Evolutionary conservation across 2,329 filamentous ascomycete species (phyloP).

Genomic region (Apiospora aurea): DNA sequence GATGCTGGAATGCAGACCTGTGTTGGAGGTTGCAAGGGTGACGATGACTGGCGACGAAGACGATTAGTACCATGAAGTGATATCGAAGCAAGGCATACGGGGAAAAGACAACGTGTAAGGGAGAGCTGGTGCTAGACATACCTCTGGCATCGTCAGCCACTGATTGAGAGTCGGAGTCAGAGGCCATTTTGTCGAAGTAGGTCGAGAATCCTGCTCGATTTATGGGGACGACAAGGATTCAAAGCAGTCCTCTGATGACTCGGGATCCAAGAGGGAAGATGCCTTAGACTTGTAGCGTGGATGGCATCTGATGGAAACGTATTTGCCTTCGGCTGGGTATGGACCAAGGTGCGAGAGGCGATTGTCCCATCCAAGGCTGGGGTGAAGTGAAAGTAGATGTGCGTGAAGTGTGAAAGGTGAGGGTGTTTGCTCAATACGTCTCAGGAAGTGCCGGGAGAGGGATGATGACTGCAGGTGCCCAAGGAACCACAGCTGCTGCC

Average conservation of each 20-base stretch:
- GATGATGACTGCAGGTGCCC: not conserved
- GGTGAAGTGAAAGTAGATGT: not conserved
- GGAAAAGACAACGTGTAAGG: not conserved
- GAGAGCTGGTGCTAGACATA: not conserved
- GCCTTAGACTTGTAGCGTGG: not conserved
- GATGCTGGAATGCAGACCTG: not conserved
- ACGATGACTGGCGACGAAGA: not conserved
- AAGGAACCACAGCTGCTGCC: not conserved
- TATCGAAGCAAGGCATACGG: not conserved
- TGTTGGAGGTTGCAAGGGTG: not conserved
- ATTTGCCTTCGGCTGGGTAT: not conserved
- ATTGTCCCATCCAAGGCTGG: constrained; percentile 9
- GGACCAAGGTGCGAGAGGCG: not conserved
- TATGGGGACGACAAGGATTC: not conserved
- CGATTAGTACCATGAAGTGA: not conserved
- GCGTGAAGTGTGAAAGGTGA: constrained; percentile 8
- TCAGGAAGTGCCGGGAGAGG: constrained; percentile 16
- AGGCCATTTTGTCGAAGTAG: constrained; percentile 14
- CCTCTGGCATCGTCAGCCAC: constrained; percentile 14
- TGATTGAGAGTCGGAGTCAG: not conserved
- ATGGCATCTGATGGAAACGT: not conserved
- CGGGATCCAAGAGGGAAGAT: not conserved
- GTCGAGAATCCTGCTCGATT: constrained; percentile 11
- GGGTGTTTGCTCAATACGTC: not conserved
- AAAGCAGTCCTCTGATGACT: constrained; percentile 1